A percentile compares a stretch with the other conserved stretches of the same genome.
Conservation (phyloP, 148 eudicot genomes). For the Dysphania ambrosioides region DNA sequence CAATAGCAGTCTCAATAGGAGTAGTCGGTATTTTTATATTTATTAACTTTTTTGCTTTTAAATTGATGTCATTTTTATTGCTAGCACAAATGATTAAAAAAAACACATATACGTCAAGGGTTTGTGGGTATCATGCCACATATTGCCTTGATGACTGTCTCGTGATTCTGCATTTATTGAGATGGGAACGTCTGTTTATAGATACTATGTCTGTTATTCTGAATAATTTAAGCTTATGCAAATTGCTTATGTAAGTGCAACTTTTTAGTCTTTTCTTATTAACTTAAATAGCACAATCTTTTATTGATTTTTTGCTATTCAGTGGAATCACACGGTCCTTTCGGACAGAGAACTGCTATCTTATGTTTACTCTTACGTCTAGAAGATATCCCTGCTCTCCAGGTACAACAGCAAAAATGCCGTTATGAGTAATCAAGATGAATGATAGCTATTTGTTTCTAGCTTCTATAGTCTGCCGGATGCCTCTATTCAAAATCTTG, state of each 20-base stretch:
- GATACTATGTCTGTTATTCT: neutral
- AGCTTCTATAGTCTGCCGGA: neutral
- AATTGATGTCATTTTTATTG: slow-evolving; percentile 3
- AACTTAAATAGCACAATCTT: slow-evolving; percentile 5
- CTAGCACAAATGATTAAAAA: neutral
- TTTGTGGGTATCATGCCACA: slow-evolving; percentile 6
- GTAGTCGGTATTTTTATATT: neutral
- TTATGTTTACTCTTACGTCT: slow-evolving; percentile 67
- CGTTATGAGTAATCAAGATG: slow-evolving; percentile 44
- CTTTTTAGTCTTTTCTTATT: neutral
- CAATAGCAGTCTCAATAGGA: neutral
- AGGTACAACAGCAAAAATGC: slow-evolving; percentile 85
- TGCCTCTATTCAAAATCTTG: neutral
- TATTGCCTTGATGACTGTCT: slow-evolving; percentile 2
- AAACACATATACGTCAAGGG: neutral
- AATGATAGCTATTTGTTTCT: slow-evolving; percentile 15
- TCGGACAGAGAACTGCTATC: slow-evolving; percentile 86
- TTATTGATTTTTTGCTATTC: slow-evolving; percentile 19
- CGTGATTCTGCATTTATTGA: neutral
- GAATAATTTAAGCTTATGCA: slow-evolving; percentile 7
- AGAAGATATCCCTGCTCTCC: slow-evolving; percentile 81
- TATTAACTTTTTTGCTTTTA: neutral
- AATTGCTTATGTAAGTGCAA: neutral
- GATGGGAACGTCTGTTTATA: neutral
- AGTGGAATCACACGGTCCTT: slow-evolving; percentile 86